Conservation (phyloP, 495 filamentous ascomycete species). For the Penicillium angulare region DNA sequence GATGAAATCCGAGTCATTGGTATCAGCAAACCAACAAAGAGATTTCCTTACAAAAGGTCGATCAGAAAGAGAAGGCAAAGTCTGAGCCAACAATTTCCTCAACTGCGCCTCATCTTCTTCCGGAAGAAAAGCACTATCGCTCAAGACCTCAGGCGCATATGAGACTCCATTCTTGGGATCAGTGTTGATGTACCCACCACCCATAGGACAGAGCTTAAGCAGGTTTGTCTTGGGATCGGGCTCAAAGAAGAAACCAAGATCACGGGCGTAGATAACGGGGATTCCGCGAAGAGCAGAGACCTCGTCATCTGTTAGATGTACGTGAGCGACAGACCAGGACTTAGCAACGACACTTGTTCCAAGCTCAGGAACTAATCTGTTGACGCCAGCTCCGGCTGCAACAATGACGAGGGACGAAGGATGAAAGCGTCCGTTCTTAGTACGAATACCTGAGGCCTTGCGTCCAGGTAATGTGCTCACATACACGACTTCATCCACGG, state of each 20-base stretch:
- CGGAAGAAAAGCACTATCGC: slow-evolving; percentile 44
- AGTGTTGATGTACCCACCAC: slow-evolving; percentile 53
- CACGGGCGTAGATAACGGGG: slow-evolving; percentile 53
- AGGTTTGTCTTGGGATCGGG: slow-evolving; percentile 53
- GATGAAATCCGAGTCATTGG: slow-evolving; percentile 53
- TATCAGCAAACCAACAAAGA: slow-evolving; percentile 59
- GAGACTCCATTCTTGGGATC: slow-evolving; percentile 33
- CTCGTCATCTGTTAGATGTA: slow-evolving; percentile 53
- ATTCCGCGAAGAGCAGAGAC: slow-evolving; percentile 49
- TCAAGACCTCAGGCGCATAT: slow-evolving; percentile 28
- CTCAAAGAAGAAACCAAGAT: slow-evolving; percentile 61
- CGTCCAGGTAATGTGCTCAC: slow-evolving; percentile 17
- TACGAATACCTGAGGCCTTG: slow-evolving; percentile 34
- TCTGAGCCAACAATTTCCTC: slow-evolving; percentile 45
- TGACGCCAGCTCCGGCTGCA: slow-evolving; percentile 41
- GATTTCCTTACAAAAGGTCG: slow-evolving; percentile 46
- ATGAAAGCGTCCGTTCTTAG: slow-evolving; percentile 36
- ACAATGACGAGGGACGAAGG: slow-evolving; percentile 38
- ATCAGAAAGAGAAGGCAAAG: slow-evolving; percentile 47
- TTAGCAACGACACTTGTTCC: slow-evolving; percentile 46
- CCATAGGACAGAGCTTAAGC: slow-evolving; percentile 54
- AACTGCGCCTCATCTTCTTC: slow-evolving; percentile 46
- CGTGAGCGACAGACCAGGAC: slow-evolving; percentile 52
- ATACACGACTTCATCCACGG: slow-evolving; percentile 28
- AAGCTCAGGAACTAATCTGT: slow-evolving; percentile 38